Conservation (phyloP, 306 rosid genomes). For the Cyclanthera cordifolia region DNA sequence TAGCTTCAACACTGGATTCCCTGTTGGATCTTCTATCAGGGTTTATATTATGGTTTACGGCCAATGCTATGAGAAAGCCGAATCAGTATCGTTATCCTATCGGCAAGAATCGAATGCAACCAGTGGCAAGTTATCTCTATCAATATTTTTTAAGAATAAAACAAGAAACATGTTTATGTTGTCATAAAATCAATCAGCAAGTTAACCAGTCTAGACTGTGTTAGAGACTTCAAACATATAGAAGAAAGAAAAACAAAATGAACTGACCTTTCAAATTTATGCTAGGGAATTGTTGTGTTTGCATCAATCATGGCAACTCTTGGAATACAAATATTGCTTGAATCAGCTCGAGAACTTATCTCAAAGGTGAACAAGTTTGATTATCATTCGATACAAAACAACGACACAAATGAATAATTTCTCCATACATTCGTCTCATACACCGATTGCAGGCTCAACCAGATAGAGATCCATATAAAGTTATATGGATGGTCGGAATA, state of each 20-base stretch:
- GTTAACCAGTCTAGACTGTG: background rate
- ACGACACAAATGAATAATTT: background rate
- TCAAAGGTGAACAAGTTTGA: conserved; percentile 32
- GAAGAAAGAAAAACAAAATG: background rate
- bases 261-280: conserved; percentile 11
- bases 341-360: conserved; percentile 61
- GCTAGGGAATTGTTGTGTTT: conserved; percentile 77
- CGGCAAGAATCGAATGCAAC: conserved; percentile 89
- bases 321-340: conserved; percentile 71
- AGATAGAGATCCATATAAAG: conserved; percentile 48
- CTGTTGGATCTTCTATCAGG: conserved; percentile 87
- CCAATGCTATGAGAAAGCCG: conserved; percentile 72
- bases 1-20: conserved; percentile 90
- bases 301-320: conserved; percentile 93
- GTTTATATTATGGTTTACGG: conserved; percentile 80
- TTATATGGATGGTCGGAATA: conserved; percentile 80
- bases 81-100: conserved; percentile 58
- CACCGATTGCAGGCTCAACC: conserved; percentile 43
- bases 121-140: conserved; percentile 45
- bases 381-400: background rate
- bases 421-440: background rate
- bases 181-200: background rate
- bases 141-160: background rate
- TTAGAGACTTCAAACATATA: background rate
- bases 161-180: background rate